Evolutionary conservation across 2,329 filamentous ascomycete species (phyloP), one percentile per base, ranked within the genome.

Genomic region (Fusarium clavum): DNA sequence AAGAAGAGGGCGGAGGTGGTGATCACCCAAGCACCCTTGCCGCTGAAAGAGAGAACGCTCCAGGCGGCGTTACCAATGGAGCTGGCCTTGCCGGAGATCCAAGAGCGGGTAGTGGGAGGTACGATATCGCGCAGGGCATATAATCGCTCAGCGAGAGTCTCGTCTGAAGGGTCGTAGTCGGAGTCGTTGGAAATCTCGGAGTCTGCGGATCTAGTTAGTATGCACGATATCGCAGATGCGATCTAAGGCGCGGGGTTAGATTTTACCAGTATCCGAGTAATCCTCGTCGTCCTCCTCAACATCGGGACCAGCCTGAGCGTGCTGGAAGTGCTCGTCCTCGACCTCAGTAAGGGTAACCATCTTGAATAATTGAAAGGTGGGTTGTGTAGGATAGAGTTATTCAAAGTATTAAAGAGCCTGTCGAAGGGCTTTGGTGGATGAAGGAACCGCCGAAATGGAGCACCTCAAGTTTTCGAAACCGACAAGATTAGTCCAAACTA

Each of bases 261-360:
- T 81, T 85, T 73, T 88, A 97, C 95, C 95, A 70, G 93, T 95
- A 81, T 98, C 95, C 73, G 92, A 96, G 85, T 92, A 97, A 84
- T 97, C 95, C 84, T 97, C 95, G 79, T 94, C 94, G 79, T 94
- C 94, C 79, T 94, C 93, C 76, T 97, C 93, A 75, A 96, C 91
- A 74, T 94, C 91, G 64, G 90, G 88, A 61, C 88, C 85, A 68
- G 90, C 83, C 77, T 92, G 90, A 73, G 86, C 84, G 81, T 88
- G 85, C 83, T 91, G 87, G 86, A 98, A 97, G 83, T 97, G 93
- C 87, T 98, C 94, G 81, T 98, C 95, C 80, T 97, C 91, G 79
- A 98, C 95, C 86, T 98, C 95, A 80, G 94, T 93, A 79, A 98
- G 93, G 83, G 95, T 94, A 82, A 98, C 95, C 95, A 98, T 98